Conservation (phyloP, 768 basidiomycete genomes). For the Mycena olivaceomarginata region DNA sequence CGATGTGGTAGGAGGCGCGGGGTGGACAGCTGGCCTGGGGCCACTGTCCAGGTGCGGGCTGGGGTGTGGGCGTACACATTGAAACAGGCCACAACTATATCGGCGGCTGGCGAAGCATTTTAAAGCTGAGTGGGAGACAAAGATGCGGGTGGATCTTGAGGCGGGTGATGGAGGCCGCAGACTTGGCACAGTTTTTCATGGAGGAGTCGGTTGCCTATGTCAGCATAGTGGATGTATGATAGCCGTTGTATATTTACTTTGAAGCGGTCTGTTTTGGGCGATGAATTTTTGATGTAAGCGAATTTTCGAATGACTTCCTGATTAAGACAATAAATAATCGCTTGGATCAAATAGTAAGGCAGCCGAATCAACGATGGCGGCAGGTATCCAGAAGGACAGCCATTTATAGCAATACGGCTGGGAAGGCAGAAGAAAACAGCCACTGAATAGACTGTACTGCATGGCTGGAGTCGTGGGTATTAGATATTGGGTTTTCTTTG, state of each 20-base stretch:
- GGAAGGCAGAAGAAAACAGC: not conserved
- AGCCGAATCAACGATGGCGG: too few relatives aligned
- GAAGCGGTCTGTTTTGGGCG: too few relatives aligned
- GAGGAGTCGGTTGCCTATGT: not conserved
- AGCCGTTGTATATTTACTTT: too few relatives aligned
- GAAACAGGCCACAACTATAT: not conserved
- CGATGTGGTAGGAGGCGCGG: not conserved
- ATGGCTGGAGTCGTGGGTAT: not conserved
- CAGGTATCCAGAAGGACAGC: not conserved
- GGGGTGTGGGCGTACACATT: not conserved
- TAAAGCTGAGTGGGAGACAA: not conserved
- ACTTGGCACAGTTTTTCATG: not conserved
- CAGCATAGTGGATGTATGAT: too few relatives aligned
- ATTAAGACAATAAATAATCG: too few relatives aligned
- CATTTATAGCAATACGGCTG: not conserved
- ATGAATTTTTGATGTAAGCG: too few relatives aligned
- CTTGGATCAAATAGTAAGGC: too few relatives aligned
- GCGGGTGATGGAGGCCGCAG: not conserved
- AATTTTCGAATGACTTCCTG: too few relatives aligned
- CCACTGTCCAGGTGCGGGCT: too few relatives aligned
- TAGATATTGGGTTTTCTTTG: not conserved
- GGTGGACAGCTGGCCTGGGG: not conserved
- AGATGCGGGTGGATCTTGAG: not conserved
- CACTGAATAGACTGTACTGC: not conserved
- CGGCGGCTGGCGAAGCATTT: not conserved